phyloP scores from a whole-genome alignment of 148 eudicot species.

The Camellia sinensis region DNA sequence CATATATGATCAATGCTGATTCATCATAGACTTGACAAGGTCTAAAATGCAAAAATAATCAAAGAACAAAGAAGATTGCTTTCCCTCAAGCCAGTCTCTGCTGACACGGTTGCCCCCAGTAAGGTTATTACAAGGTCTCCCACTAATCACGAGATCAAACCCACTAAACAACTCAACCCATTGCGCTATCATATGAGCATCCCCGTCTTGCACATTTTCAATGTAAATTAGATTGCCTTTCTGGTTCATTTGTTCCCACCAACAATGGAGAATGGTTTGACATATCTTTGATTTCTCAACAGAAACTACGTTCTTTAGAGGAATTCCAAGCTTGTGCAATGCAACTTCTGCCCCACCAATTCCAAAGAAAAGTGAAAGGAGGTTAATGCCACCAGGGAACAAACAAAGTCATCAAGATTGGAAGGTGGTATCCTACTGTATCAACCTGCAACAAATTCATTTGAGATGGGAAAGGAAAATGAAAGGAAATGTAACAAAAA shows the following conservation, averaged over 20 bases:
- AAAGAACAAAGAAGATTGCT: slow-evolving; percentile 37
- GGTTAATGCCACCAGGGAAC: slow-evolving; percentile 35
- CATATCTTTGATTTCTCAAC: slow-evolving; percentile 27
- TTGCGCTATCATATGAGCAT: not conserved
- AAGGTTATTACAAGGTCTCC: slow-evolving; percentile 50
- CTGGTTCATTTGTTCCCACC: slow-evolving; percentile 42
- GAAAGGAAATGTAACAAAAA: not conserved
- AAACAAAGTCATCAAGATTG: slow-evolving; percentile 25
- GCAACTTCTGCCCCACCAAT: slow-evolving; percentile 10
- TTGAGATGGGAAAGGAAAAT: not conserved
- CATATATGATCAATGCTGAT: not conserved
- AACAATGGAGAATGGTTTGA: slow-evolving; percentile 17
- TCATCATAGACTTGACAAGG: slow-evolving; percentile 19
- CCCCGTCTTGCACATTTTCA: slow-evolving; percentile 25
- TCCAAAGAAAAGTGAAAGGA: slow-evolving; percentile 46
- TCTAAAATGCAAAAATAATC: slow-evolving; percentile 29
- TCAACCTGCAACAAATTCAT: slow-evolving; percentile 52
- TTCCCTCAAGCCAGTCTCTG: slow-evolving; percentile 33
- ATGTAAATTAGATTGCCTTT: slow-evolving; percentile 29
- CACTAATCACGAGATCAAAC: slow-evolving; percentile 47
- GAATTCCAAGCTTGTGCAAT: slow-evolving; percentile 30
- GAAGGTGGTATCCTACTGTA: slow-evolving; percentile 81
- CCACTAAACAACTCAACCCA: slow-evolving; percentile 25
- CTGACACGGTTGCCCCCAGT: slow-evolving; percentile 38
- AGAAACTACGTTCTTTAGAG: slow-evolving; percentile 37